Conservation (phyloP, 2,329 filamentous ascomycete species). For the Taxawa tesnikishii region DNA sequence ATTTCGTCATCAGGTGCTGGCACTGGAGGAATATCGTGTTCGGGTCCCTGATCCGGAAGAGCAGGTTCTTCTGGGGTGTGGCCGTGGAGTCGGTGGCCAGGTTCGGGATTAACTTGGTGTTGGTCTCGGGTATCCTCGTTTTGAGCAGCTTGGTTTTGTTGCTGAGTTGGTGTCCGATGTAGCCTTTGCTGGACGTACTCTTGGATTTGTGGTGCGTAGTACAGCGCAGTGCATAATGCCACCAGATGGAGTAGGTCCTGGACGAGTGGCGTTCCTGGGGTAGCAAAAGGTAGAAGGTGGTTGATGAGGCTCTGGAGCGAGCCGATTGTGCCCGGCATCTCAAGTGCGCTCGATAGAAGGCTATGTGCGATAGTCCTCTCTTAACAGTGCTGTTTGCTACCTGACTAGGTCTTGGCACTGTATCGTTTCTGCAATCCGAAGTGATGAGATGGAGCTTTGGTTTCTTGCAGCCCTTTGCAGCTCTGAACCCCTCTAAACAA, state of each 20-base stretch:
- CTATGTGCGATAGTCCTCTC: neutral
- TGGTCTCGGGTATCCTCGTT: neutral
- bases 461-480: neutral
- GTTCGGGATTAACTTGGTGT: conserved; percentile 2
- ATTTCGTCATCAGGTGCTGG: no score
- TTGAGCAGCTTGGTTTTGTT: conserved; percentile 1
- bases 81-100: no score
- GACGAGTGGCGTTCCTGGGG: conserved; percentile 30
- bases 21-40: no score
- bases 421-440: no score
- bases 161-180: neutral
- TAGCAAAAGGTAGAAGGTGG: conserved; percentile 34
- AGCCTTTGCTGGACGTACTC: conserved; percentile 16
- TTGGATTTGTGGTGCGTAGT: conserved; percentile 35
- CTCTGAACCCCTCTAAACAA: no score
- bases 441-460: no score
- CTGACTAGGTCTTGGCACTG: no score
- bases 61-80: no score
- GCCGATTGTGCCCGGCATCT: conserved; percentile 7
- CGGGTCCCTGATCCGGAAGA: no score
- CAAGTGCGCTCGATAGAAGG: neutral
- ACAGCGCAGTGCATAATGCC: conserved; percentile 30
- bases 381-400: neutral
- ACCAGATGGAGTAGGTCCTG: conserved; percentile 35
- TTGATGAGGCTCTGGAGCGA: conserved; percentile 20